A percentile compares a stretch with the other conserved stretches of the same genome.
Conservation (phyloP, 345 rosid genomes). For the Mercurialis annua region DNA sequence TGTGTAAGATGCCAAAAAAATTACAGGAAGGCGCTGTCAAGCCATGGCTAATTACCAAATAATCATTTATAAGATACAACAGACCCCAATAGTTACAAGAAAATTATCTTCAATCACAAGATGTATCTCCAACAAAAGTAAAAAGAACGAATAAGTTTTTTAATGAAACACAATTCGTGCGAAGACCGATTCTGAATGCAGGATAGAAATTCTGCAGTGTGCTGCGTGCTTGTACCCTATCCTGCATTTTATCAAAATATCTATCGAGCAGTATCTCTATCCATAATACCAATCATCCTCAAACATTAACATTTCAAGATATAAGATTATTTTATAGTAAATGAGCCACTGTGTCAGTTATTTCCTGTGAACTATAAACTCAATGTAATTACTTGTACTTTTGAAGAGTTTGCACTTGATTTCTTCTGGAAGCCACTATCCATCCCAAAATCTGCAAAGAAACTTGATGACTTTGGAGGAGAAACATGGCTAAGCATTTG, state of each 20-base stretch:
- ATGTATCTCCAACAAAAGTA: background rate
- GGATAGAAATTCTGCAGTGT: background rate
- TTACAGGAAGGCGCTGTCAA: background rate
- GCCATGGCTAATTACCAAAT: background rate
- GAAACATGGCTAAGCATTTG: conserved; percentile 83
- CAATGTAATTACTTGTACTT: conserved; percentile 55
- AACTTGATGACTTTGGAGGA: conserved; percentile 86
- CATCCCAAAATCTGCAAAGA: conserved; percentile 92
- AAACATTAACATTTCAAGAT: background rate
- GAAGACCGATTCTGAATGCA: background rate
- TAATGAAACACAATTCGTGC: background rate
- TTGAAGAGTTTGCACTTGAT: conserved; percentile 53
- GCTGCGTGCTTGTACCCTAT: background rate
- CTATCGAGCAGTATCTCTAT: background rate
- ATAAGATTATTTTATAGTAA: background rate
- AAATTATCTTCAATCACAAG: background rate
- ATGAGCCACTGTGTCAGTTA: background rate
- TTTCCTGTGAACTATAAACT: background rate
- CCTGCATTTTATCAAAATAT: background rate
- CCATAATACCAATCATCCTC: background rate
- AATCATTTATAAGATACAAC: background rate
- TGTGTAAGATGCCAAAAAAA: background rate
- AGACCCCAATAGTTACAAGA: background rate
- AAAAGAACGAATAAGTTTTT: background rate
- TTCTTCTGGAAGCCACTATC: conserved; percentile 68